phyloP scores from a whole-genome alignment of 345 rosid species.

The Ceriops tagal region DNA sequence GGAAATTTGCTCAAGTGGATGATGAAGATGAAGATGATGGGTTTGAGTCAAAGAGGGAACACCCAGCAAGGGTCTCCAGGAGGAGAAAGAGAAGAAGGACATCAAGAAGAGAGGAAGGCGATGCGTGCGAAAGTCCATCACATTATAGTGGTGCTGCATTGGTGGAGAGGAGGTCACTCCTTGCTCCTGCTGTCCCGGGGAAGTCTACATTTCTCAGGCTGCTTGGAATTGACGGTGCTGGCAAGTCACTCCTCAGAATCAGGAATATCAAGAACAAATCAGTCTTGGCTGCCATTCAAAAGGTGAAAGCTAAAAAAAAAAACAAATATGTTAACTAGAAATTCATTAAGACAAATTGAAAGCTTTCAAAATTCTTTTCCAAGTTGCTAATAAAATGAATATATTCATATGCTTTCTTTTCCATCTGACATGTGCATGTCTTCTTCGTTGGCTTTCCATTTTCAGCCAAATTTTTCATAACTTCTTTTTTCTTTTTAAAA shows the following conservation, averaged over 20 bases:
- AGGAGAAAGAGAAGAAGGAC: conserved; percentile 32
- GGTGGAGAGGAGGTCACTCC: conserved; percentile 65
- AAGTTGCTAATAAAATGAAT: too few relatives aligned
- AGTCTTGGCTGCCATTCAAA: conserved; percentile 50
- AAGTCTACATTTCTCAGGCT: conserved; percentile 42
- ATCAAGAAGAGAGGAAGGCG: conserved; percentile 12
- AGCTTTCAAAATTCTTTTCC: too few relatives aligned
- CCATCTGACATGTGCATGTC: too few relatives aligned
- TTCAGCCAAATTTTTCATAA: too few relatives aligned
- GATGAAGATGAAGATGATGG: conserved; percentile 24
- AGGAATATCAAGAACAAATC: conserved; percentile 51
- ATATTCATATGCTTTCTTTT: too few relatives aligned
- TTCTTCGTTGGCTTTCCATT: too few relatives aligned
- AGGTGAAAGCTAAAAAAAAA: conserved; percentile 29
- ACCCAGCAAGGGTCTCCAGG: conserved; percentile 16
- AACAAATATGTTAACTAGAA: too few relatives aligned
- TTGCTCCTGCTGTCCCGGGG: conserved; percentile 44
- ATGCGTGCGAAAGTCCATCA: conserved; percentile 18
- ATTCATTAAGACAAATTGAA: too few relatives aligned
- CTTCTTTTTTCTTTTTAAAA: too few relatives aligned
- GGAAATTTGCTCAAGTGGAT: conserved; percentile 48
- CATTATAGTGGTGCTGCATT: conserved; percentile 8
- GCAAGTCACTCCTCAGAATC: conserved; percentile 40
- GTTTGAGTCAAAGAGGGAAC: conserved; percentile 14
- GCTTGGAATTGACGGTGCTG: conserved; percentile 34